Evolutionary conservation across 2,329 filamentous ascomycete species (phyloP), one percentile per base, ranked within the genome.

Genomic region (Tolypocladium cylindrosporum): DNA sequence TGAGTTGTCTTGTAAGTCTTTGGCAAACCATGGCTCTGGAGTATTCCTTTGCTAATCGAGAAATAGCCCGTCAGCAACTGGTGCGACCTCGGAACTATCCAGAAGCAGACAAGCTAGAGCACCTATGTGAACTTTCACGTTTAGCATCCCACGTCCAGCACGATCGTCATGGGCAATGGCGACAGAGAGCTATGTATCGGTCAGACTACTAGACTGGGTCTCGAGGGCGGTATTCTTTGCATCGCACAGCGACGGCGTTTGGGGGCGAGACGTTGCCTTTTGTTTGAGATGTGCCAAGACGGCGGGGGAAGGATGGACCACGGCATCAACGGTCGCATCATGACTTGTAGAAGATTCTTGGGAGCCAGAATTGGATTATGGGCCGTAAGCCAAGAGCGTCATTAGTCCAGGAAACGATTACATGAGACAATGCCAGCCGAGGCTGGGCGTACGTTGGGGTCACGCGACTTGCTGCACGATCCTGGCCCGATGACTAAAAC

Each of bases 1-100:
- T 99, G 65, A 95, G 89, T 71, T 99, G 94, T 69, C 75, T 99
- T 75, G 90, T 94, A 77, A 83, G 90, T 87, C 59, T 55, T 41
- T 27, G 11, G 31, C 48, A 16, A 21, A 36, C 31, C 10, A 11
- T 36, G 27, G 31, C 48, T 51, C n/a, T 36, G 31, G 11, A 21
- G 27, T 10, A 5, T 5, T 36, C 4, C 2, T 13, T 52, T 55
- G 43, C 68, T 72, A 64, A 72, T 61, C 43, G 37, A 11, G 10
- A 24, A 40, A 43, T 57, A 87, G 83, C 81, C 83, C 59, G 77
- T 89, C 57, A 88, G 80, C 62, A 77, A 84, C 65, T 89, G 86
- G 86, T 89, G 86, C 66, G 80, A 86, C 42, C 74, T 77, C 54
- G 77, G 77, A 60, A 73, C 64, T 9, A 68, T 74, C 51, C 60